A percentile compares a stretch with the other conserved stretches of the same genome.
These are phyloP conservation scores for Paraurostyla sp. DNA, from an alignment of 73 alveolate genomes.

Conservation along the genomic window DNA sequence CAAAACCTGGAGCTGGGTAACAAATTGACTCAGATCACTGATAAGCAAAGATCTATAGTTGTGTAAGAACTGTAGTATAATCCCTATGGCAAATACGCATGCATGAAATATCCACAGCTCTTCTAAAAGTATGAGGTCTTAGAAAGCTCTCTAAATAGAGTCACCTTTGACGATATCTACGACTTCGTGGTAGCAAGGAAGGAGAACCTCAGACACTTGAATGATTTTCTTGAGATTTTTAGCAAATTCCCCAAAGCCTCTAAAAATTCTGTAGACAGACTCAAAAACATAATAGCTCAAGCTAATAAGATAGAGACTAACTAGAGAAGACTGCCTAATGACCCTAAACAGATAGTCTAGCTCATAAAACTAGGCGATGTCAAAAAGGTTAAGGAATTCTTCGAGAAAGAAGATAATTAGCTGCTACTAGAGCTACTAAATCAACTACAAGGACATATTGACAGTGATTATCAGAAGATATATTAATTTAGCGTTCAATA, in stretches of 20 bases:
- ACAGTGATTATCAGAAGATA: slow-evolving; percentile 31
- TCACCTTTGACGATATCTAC: slow-evolving; percentile 13
- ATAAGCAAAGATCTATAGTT: slow-evolving; percentile 8
- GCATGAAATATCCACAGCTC: slow-evolving; percentile 22
- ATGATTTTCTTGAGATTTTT: neutral
- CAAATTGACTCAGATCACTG: slow-evolving; percentile 20
- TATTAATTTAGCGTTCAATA: slow-evolving; percentile 15
- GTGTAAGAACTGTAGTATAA: neutral
- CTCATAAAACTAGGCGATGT: slow-evolving; percentile 33
- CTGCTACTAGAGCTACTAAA: neutral
- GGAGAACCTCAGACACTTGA: slow-evolving; percentile 1
- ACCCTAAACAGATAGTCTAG: slow-evolving; percentile 15
- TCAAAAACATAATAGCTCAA: neutral
- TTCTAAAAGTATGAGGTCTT: neutral
- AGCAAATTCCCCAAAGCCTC: no score
- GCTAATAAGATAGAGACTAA: neutral
- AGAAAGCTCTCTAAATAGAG: neutral
- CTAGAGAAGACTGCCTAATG: neutral
- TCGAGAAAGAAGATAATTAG: neutral
- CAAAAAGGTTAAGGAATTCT: slow-evolving; percentile 5
- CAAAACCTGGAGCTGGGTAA: neutral
- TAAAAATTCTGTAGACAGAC: no score
- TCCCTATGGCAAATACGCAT: slow-evolving; percentile 47
- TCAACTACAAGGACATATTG: slow-evolving; percentile 27
- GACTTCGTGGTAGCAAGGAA: slow-evolving; percentile 47